phyloP scores from a whole-genome alignment of 306 rosid genomes.

The Trifolium repens region DNA sequence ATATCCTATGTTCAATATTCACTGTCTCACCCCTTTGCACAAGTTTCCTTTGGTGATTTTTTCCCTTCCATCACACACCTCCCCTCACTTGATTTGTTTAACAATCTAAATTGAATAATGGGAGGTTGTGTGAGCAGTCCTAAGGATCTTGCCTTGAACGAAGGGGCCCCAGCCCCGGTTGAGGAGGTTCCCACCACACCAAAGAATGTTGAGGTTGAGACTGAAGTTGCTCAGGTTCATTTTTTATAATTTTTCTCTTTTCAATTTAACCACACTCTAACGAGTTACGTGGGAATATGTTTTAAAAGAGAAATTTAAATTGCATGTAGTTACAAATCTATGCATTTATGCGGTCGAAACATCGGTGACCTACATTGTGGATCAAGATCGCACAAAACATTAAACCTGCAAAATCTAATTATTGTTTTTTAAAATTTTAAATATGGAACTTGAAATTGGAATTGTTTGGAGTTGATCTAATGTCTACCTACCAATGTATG shows the following conservation, averaged over 20 bases:
- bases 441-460: too few relatives aligned
- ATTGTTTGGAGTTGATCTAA: too few relatives aligned
- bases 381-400: too few relatives aligned
- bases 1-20: neutral
- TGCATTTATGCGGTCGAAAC: too few relatives aligned
- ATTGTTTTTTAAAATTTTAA: too few relatives aligned
- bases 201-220: constrained; percentile 40
- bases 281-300: too few relatives aligned
- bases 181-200: constrained; percentile 54
- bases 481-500: too few relatives aligned
- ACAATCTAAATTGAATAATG: constrained; percentile 47
- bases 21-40: constrained; percentile 43
- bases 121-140: constrained; percentile 92
- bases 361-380: too few relatives aligned
- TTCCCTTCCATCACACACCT: constrained; percentile 29
- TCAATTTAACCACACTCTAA: too few relatives aligned
- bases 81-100: constrained; percentile 27
- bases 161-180: constrained; percentile 41
- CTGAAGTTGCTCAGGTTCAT: constrained; percentile 41
- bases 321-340: too few relatives aligned
- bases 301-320: too few relatives aligned
- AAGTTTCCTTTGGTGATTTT: neutral
- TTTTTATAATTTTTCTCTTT: neutral
- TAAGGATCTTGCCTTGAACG: constrained; percentile 45
- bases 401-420: too few relatives aligned